Evolutionary conservation across 1,284 basidiomycete species (phyloP).

Genomic region (Porodaedalea pini): DNA sequence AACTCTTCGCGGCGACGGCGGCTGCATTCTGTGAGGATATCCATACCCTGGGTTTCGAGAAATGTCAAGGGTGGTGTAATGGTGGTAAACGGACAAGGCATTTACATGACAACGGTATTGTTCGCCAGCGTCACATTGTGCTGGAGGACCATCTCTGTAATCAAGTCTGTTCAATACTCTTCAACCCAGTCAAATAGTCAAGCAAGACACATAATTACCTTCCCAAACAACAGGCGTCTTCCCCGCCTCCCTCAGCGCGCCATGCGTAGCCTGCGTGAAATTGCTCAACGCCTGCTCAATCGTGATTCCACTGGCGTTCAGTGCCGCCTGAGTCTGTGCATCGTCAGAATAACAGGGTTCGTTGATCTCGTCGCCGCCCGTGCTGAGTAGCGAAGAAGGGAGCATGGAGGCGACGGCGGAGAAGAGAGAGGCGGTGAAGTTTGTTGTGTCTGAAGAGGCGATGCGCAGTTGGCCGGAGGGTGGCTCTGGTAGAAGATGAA

Average conservation of each 20-base stretch:
- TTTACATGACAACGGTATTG: constrained; percentile 64
- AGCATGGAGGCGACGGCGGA: constrained; percentile 41
- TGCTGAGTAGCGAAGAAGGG: constrained; percentile 63
- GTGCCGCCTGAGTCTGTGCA: constrained; percentile 48
- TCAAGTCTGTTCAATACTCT: background rate
- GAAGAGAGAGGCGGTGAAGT: constrained; percentile 48
- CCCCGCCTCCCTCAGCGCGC: constrained; percentile 37
- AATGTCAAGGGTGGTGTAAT: constrained; percentile 2
- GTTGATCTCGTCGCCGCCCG: constrained; percentile 85
- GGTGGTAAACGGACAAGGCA: constrained; percentile 29
- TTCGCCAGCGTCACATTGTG: constrained; percentile 60
- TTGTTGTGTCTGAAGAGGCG: constrained; percentile 43
- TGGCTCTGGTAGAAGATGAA: constrained; percentile 44
- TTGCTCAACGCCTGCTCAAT: constrained; percentile 59
- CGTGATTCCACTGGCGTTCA: constrained; percentile 47
- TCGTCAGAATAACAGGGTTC: constrained; percentile 65
- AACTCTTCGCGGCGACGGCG: constrained; percentile 56
- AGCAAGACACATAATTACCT: constrained; percentile 35
- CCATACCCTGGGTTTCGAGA: constrained; percentile 46
- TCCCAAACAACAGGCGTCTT: constrained; percentile 74
- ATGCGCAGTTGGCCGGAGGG: constrained; percentile 81
- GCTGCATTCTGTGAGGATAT: constrained; percentile 59
- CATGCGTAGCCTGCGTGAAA: constrained; percentile 59
- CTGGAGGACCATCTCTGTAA: constrained; percentile 62
- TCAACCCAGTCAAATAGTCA: constrained; percentile 32